A percentile compares a stretch with the other conserved stretches of the same genome.
Evolutionary conservation across 257 asterid species (phyloP).

Genomic region (Solanum raphanifolium): DNA sequence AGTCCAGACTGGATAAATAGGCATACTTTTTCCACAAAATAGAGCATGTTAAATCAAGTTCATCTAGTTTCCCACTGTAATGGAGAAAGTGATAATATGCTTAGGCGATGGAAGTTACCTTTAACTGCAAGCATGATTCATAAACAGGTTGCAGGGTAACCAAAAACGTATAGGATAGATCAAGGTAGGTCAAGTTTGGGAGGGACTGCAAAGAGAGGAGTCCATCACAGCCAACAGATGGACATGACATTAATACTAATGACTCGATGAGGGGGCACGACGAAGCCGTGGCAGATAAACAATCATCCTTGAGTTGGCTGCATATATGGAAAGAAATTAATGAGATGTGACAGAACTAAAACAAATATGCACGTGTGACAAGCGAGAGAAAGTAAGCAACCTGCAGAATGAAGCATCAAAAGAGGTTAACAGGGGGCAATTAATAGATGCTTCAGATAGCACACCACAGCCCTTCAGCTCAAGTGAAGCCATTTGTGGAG

Average conservation of each 20-base stretch:
- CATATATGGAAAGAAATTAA: not conserved
- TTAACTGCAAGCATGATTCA: conserved; percentile 54
- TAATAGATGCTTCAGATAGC: conserved; percentile 63
- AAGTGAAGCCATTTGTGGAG: conserved; percentile 81
- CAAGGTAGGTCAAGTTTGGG: conserved; percentile 68
- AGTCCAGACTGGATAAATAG: not conserved
- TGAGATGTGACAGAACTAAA: not conserved
- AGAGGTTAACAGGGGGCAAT: conserved; percentile 78
- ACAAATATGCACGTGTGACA: not conserved
- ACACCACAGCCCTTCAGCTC: conserved; percentile 98
- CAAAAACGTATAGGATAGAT: conserved; percentile 87
- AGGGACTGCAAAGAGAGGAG: conserved; percentile 59
- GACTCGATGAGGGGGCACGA: conserved; percentile 80
- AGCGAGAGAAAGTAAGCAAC: conserved; percentile 17
- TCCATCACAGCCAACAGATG: conserved; percentile 78
- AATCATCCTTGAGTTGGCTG: conserved; percentile 93
- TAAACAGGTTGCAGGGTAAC: conserved; percentile 76
- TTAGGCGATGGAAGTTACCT: conserved; percentile 37
- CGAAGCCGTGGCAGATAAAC: conserved; percentile 74
- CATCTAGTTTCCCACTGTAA: not conserved
- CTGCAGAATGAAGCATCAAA: conserved; percentile 99
- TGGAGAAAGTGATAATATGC: not conserved
- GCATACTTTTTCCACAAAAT: not conserved
- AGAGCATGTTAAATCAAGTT: not conserved
- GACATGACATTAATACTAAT: conserved; percentile 87